Evolutionary conservation across 179 eudicot genomes (phyloP).

Genomic region (Silene noctiflora): DNA sequence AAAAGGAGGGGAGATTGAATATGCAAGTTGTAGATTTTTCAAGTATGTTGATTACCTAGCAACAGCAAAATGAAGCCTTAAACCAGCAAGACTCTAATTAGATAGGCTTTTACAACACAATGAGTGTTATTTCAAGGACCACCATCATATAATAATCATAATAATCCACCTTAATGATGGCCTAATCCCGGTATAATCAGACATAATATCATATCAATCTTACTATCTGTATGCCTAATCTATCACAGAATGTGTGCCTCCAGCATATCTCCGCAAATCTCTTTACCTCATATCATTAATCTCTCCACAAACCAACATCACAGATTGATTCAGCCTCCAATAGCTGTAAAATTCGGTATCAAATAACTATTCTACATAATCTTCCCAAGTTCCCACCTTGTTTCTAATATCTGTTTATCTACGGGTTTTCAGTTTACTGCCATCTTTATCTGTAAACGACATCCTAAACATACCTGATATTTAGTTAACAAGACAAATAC

Average conservation of each 20-base stretch:
- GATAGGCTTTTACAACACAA: not conserved
- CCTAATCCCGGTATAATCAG: not conserved
- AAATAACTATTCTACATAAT: no score
- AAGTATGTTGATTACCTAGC: not conserved
- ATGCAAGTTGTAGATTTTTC: no score
- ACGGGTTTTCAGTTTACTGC: no score
- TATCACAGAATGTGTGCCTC: not conserved
- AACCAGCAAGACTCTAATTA: not conserved
- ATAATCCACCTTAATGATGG: not conserved
- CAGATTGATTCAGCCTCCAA: not conserved
- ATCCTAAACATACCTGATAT: no score
- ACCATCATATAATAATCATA: not conserved
- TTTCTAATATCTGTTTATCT: no score
- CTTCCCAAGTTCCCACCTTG: not conserved
- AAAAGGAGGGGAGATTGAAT: no score
- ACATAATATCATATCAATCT: not conserved
- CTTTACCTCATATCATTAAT: not conserved
- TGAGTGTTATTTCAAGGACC: not conserved
- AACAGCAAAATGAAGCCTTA: constrained; percentile 3
- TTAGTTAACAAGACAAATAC: no score
- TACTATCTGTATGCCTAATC: not conserved
- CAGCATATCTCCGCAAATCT: not conserved
- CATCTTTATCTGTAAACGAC: no score
- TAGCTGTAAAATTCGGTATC: not conserved
- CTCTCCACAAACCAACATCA: not conserved